phyloP scores from a whole-genome alignment of 192 early-diverging fungal species.

The Fimicolochytrium jonesii region DNA sequence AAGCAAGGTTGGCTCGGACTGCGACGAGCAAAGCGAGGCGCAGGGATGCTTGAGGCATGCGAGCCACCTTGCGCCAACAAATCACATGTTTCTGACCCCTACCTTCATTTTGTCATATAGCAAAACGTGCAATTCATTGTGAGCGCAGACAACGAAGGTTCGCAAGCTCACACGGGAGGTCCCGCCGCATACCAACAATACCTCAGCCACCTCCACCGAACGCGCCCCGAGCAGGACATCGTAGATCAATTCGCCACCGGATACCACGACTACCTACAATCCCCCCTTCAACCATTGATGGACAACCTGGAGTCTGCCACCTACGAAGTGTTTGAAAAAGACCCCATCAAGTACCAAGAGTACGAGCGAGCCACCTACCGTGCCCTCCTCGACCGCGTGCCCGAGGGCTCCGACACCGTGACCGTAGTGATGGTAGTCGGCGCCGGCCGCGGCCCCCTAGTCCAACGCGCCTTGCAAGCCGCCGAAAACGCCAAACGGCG shows the following conservation, averaged over 20 bases:
- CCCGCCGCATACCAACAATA: conserved; percentile 70
- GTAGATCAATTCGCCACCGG: conserved; percentile 75
- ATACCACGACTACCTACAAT: conserved; percentile 79
- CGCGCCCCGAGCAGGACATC: conserved; percentile 50
- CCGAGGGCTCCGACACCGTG: conserved; percentile 10
- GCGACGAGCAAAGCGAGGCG: no score
- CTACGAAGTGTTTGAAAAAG: conserved; percentile 95
- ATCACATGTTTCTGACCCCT: background rate
- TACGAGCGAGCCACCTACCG: conserved; percentile 67
- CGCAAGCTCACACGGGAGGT: conserved; percentile 36
- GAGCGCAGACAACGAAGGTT: conserved; percentile 20
- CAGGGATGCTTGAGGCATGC: background rate
- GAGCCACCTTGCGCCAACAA: background rate
- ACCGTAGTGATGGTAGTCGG: conserved; percentile 86
- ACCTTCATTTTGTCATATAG: no score
- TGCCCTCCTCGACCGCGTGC: conserved; percentile 34
- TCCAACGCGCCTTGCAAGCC: conserved; percentile 79
- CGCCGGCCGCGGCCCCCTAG: conserved; percentile 93
- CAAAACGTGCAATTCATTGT: conserved; percentile 36
- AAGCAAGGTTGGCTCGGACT: background rate
- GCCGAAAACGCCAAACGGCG: conserved; percentile 53
- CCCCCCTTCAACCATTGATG: conserved; percentile 86
- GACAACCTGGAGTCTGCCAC: conserved; percentile 91
- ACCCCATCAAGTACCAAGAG: conserved; percentile 87
- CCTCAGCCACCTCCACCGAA: conserved; percentile 68